phyloP scores from a whole-genome alignment of 192 early-diverging fungal species.

The Umbelopsis sp. region DNA sequence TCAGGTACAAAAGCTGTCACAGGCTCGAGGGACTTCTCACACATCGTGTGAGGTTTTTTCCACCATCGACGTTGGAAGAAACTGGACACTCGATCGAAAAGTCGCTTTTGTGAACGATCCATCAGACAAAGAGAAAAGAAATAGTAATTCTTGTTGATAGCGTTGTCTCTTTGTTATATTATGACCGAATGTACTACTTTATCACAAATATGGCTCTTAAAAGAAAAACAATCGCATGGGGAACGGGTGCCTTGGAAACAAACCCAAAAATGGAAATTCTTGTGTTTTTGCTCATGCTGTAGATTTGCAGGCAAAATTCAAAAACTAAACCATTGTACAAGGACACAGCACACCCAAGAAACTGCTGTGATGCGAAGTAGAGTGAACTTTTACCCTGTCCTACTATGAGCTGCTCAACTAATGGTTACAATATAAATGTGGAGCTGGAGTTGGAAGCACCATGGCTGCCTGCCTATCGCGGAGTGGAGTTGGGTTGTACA shows the following conservation, averaged over 20 bases:
- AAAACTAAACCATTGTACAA: too few species aligned
- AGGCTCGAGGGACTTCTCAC: not conserved
- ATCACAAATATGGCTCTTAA: slow-evolving; percentile 4
- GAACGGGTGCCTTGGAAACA: slow-evolving; percentile 1
- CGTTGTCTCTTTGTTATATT: not conserved
- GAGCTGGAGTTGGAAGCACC: not conserved
- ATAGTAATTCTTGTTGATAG: not conserved
- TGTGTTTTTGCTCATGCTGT: not conserved
- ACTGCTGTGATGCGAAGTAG: too few species aligned
- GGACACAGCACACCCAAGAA: too few species aligned
- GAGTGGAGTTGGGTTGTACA: not conserved
- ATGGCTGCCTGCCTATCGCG: not conserved
- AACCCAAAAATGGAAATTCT: slow-evolving; percentile 16
- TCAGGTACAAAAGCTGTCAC: not conserved
- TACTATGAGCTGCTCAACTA: too few species aligned
- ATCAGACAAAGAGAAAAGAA: not conserved
- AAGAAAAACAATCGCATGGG: slow-evolving; percentile 13
- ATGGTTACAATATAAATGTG: not conserved
- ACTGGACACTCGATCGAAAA: not conserved
- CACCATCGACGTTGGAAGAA: slow-evolving; percentile 16
- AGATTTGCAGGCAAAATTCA: too few species aligned
- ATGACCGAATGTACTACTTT: not conserved
- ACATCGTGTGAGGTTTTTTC: not conserved
- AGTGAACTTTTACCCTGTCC: too few species aligned
- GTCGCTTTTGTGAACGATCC: slow-evolving; percentile 14